Base-by-base conservation (phyloP, 805 yeast species). In the Saccharomyces eubayanus region DNA sequence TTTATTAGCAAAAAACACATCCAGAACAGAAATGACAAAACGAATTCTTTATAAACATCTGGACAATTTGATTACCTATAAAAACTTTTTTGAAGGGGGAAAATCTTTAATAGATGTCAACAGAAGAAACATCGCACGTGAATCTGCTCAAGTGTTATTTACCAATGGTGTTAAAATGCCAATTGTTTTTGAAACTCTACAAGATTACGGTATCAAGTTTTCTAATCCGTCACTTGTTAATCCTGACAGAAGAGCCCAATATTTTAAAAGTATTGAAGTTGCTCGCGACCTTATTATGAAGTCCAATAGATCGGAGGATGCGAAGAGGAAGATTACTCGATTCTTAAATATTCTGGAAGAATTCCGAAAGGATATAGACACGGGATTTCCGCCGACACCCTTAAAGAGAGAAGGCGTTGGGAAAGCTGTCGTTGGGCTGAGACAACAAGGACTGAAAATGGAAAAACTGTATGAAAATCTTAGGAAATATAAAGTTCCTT, bases 161-260 rank as follows among this genome's bases (percentile, higher is more conserved):
- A 47, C 53, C 6, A 64, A 64, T 55, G 68, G 68, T 31, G 65
- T 65, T 2, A 65, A 64, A 47, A 65, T 65, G 67, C 69, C 69
- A 1, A 31, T 57, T 12, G 68, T 65, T 1, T 63, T 56, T 50
- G 67, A 64, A 46, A 53, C 59, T 6, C 43, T 65, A 24, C 66
- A 65, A 51, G 67, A 65, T 52, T 62, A 59, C 55, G 69, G 69
- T 40, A 54, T 65, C 6, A 51, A 52, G 12, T 64, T 51, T 50
- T 49, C 53, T 14, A 57, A 62, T 31, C 29, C 46, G 1, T 43
- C 43, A 1, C 53, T 65, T 6, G 24, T 63, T 5, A 46, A 58
- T 1, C 53, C 54, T 5, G 66, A 65, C 52, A 61, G 59, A 47
- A 59, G 69, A 47, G 53, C 55, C 2, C 64, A 63, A 47, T 67